phyloP scores from a whole-genome alignment of 1,284 basidiomycete species.

The Anthracocystis panici-leucophaei region DNA sequence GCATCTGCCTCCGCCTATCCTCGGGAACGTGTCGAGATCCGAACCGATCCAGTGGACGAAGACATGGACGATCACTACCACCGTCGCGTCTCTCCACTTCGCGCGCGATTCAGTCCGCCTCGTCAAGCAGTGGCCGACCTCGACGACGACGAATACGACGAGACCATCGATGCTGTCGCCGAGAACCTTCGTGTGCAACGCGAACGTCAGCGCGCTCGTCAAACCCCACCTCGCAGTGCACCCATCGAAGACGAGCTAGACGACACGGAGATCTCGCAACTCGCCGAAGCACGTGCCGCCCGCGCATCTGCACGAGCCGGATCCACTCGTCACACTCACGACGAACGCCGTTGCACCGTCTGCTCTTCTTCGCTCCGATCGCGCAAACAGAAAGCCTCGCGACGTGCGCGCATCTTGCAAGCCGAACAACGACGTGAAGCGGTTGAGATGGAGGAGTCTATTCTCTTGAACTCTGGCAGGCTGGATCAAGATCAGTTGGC shows the following conservation, averaged over 20 bases:
- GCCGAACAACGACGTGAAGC: conserved; percentile 27
- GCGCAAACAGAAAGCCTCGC: conserved; percentile 29
- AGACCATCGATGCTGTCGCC: conserved; percentile 39
- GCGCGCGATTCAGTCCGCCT: conserved; percentile 5
- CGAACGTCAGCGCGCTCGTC: conserved; percentile 20
- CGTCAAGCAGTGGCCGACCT: not conserved
- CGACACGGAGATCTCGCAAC: conserved; percentile 49
- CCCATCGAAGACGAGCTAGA: conserved; percentile 13
- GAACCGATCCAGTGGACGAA: conserved; percentile 29
- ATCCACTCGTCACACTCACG: conserved; percentile 21
- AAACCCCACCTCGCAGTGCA: not conserved
- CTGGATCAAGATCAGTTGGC: conserved; percentile 7
- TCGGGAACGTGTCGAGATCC: conserved; percentile 17
- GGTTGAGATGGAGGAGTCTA: conserved; percentile 39
- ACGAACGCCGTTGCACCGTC: conserved; percentile 39
- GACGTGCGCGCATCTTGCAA: conserved; percentile 20
- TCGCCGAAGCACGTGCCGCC: conserved; percentile 36
- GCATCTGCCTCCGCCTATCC: not conserved
- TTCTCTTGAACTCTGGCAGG: conserved; percentile 12
- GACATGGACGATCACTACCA: conserved; percentile 22
- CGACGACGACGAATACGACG: conserved; percentile 35
- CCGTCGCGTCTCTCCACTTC: conserved; percentile 20
- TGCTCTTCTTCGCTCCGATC: conserved; percentile 21
- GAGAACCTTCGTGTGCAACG: conserved; percentile 40
- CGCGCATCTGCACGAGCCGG: conserved; percentile 21